Conservation (phyloP, 305 asterid species). For the Andrographis paniculata region DNA sequence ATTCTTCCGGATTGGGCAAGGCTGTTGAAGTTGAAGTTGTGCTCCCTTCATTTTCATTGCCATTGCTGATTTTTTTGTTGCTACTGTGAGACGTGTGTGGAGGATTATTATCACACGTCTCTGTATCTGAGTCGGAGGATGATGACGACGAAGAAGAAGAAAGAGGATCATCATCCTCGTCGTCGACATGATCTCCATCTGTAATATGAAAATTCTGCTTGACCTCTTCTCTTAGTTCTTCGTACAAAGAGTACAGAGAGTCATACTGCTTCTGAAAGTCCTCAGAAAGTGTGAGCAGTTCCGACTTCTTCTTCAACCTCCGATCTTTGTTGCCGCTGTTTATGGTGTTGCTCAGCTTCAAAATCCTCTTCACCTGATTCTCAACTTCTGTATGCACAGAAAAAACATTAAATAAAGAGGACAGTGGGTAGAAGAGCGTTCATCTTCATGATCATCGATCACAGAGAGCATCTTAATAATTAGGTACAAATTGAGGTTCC, state of each 20-base stretch:
- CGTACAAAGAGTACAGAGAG: conserved; percentile 44
- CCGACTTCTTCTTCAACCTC: conserved; percentile 45
- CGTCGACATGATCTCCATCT: conserved; percentile 7
- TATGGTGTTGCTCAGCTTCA: conserved; percentile 48
- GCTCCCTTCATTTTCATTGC: no score
- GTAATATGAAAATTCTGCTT: conserved; percentile 29
- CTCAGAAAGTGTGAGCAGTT: conserved; percentile 46
- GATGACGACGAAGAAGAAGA: no score
- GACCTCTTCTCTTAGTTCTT: conserved; percentile 48
- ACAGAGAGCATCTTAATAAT: conserved; percentile 42
- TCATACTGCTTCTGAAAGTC: conserved; percentile 63
- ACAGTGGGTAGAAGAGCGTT: not conserved
- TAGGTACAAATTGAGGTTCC: conserved; percentile 34
- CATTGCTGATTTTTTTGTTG: no score
- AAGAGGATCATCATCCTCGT: conserved; percentile 6
- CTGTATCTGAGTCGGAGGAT: conserved; percentile 34
- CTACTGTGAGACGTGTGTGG: no score
- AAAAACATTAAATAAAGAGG: not conserved
- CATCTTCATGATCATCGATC: no score
- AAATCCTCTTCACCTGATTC: conserved; percentile 43
- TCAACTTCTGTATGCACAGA: conserved; percentile 59
- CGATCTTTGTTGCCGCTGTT: conserved; percentile 47
- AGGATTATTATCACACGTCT: no score
- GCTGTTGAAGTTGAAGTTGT: conserved; percentile 27
- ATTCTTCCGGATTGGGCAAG: conserved; percentile 19